Percentiles rank a stretch among this genome's conserved stretches.
These are phyloP conservation scores for Beauveria pseudobassiana DNA, from an alignment of 2,329 filamentous ascomycete genomes.

Conservation along the genomic window DNA sequence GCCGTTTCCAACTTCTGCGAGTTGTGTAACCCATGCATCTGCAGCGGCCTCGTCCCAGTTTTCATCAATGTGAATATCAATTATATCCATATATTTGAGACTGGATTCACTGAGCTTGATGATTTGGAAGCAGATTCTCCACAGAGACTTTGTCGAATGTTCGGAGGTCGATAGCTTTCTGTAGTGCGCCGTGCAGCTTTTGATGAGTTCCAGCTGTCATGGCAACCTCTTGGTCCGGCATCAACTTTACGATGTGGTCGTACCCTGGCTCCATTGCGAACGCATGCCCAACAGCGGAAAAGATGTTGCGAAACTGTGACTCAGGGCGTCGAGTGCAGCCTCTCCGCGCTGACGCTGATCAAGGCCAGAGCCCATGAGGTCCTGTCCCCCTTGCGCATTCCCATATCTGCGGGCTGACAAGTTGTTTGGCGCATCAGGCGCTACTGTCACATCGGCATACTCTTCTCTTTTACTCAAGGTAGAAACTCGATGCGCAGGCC, in stretches of 20 bases:
- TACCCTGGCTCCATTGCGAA: slow-evolving; percentile 48
- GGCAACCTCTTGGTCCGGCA: slow-evolving; percentile 53
- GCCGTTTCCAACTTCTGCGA: slow-evolving; percentile 64
- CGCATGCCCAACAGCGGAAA: slow-evolving; percentile 66
- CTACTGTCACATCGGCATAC: slow-evolving; percentile 40
- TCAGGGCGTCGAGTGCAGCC: slow-evolving; percentile 62
- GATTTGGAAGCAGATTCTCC: slow-evolving; percentile 64
- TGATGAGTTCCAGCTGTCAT: slow-evolving; percentile 62
- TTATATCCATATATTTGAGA: slow-evolving; percentile 57
- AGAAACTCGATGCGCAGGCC: slow-evolving; percentile 41
- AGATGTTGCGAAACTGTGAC: slow-evolving; percentile 62
- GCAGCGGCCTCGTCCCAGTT: slow-evolving; percentile 61
- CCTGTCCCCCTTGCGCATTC: slow-evolving; percentile 44
- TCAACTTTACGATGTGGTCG: slow-evolving; percentile 46
- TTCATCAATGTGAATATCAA: slow-evolving; percentile 63
- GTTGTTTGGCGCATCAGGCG: slow-evolving; percentile 38
- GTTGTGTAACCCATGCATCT: slow-evolving; percentile 60
- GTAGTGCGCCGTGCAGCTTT: slow-evolving; percentile 65
- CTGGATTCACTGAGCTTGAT: slow-evolving; percentile 74
- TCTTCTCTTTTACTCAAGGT: slow-evolving; percentile 30
- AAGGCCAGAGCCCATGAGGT: slow-evolving; percentile 52
- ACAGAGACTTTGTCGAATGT: slow-evolving; percentile 65
- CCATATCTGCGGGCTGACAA: slow-evolving; percentile 49
- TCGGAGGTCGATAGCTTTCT: slow-evolving; percentile 61
- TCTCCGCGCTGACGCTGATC: slow-evolving; percentile 81